phyloP scores from a whole-genome alignment of 257 asterid species.

The Agastache rugosa region DNA sequence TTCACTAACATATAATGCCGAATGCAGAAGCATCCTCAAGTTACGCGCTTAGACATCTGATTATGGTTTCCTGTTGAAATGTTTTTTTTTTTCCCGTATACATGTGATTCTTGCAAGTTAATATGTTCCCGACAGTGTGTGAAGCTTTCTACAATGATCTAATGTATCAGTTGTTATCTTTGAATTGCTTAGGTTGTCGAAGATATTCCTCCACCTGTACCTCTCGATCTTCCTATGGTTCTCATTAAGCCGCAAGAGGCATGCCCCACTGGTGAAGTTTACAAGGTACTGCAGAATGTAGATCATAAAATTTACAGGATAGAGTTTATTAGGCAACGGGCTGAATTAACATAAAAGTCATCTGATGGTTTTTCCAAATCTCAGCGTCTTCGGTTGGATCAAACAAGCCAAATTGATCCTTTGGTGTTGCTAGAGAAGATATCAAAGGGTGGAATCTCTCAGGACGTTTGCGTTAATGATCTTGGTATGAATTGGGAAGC shows the following conservation, averaged over 20 bases:
- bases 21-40: background rate
- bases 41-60: too few relatives aligned
- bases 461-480: constrained; percentile 87
- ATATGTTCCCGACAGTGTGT: background rate
- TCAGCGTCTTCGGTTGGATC: constrained; percentile 74
- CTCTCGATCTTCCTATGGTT: constrained; percentile 79
- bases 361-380: constrained; percentile 32
- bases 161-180: constrained; percentile 5
- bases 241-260: constrained; percentile 92
- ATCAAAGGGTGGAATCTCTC: constrained; percentile 73
- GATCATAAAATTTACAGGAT: constrained; percentile 12
- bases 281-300: constrained; percentile 61
- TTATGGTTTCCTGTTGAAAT: background rate
- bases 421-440: constrained; percentile 77
- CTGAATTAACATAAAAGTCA: constrained; percentile 13
- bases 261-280: constrained; percentile 97
- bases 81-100: background rate
- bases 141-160: background rate
- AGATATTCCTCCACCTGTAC: constrained; percentile 68
- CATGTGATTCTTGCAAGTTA: constrained; percentile 20
- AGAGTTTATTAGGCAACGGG: background rate
- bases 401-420: constrained; percentile 79
- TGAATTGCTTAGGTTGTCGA: constrained; percentile 71
- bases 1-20: background rate
- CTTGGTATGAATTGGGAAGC: constrained; percentile 57